phyloP scores from a whole-genome alignment of 495 filamentous ascomycete species.

The Daldinia loculata region DNA sequence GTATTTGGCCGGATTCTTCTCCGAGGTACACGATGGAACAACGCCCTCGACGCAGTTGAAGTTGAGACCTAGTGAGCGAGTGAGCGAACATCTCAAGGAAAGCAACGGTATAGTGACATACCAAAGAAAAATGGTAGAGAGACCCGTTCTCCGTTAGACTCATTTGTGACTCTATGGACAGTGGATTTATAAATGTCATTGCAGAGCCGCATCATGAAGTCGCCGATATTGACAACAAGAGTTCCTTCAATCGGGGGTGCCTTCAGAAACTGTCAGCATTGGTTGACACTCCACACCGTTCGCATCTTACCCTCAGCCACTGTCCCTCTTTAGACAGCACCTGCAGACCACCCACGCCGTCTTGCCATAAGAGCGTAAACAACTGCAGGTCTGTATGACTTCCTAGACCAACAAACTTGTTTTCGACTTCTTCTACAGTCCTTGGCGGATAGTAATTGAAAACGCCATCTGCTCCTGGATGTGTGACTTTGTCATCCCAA shows the following conservation, averaged over 20 bases:
- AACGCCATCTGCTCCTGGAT: slow-evolving; percentile 58
- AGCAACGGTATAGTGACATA: slow-evolving; percentile 5
- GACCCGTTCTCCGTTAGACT: slow-evolving; percentile 55
- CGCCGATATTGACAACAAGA: slow-evolving; percentile 71
- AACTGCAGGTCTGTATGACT: slow-evolving; percentile 68
- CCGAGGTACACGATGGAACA: slow-evolving; percentile 62
- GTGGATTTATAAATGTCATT: slow-evolving; percentile 69
- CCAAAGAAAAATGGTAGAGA: slow-evolving; percentile 72
- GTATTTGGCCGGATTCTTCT: slow-evolving; percentile 62
- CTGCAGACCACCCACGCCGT: slow-evolving; percentile 63
- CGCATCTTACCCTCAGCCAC: slow-evolving; percentile 58
- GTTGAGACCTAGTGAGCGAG: slow-evolving; percentile 49
- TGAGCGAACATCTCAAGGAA: background rate
- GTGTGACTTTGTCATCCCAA: slow-evolving; percentile 60
- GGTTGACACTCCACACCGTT: slow-evolving; percentile 11
- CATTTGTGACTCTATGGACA: slow-evolving; percentile 65
- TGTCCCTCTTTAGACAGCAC: slow-evolving; percentile 59
- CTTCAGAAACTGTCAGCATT: slow-evolving; percentile 27
- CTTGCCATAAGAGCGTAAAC: slow-evolving; percentile 67
- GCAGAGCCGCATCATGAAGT: slow-evolving; percentile 68
- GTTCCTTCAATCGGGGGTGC: slow-evolving; percentile 63
- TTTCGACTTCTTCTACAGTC: slow-evolving; percentile 45
- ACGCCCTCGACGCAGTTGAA: slow-evolving; percentile 60
- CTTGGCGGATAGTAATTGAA: slow-evolving; percentile 61
- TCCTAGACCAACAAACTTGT: slow-evolving; percentile 58